phyloP scores from a whole-genome alignment of 768 basidiomycete genomes.

The Sporobolomyces phaffii region DNA sequence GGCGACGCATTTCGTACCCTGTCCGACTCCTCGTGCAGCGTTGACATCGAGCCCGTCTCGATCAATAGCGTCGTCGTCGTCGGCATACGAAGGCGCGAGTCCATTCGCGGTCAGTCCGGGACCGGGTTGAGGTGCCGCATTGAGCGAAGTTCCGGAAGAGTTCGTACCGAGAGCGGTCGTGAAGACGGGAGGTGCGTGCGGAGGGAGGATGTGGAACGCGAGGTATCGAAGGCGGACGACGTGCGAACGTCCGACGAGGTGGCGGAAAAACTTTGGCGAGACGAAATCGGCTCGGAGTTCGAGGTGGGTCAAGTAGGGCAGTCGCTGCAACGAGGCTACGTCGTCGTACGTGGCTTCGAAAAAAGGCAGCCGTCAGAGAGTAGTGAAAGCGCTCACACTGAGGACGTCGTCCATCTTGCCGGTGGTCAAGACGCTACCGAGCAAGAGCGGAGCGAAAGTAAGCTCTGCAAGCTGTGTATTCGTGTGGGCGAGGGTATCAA shows the following conservation, averaged over 20 bases:
- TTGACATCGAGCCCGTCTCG: too few species aligned
- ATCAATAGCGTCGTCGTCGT: neutral
- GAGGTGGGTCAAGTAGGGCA: neutral
- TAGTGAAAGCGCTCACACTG: neutral
- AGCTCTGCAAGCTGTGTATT: neutral
- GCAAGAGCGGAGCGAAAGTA: neutral
- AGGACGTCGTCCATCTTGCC: neutral
- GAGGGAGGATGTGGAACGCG: slow-evolving; percentile 3
- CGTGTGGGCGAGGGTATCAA: neutral
- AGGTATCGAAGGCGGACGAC: neutral
- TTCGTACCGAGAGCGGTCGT: neutral
- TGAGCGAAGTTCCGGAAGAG: neutral
- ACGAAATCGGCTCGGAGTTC: slow-evolving; percentile 3
- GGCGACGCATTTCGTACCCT: neutral
- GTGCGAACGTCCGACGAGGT: neutral
- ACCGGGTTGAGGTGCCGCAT: neutral
- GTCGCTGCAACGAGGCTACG: too few species aligned
- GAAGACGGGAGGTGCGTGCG: slow-evolving; percentile 2
- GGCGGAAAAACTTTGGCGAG: neutral
- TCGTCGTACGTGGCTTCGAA: too few species aligned
- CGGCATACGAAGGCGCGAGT: neutral
- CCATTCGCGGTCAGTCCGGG: neutral
- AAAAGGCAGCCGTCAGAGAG: too few species aligned
- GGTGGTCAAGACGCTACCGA: neutral
- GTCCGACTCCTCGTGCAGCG: neutral